Conservation (phyloP, 2,329 filamentous ascomycete species). For the Monilinia fructigena region DNA sequence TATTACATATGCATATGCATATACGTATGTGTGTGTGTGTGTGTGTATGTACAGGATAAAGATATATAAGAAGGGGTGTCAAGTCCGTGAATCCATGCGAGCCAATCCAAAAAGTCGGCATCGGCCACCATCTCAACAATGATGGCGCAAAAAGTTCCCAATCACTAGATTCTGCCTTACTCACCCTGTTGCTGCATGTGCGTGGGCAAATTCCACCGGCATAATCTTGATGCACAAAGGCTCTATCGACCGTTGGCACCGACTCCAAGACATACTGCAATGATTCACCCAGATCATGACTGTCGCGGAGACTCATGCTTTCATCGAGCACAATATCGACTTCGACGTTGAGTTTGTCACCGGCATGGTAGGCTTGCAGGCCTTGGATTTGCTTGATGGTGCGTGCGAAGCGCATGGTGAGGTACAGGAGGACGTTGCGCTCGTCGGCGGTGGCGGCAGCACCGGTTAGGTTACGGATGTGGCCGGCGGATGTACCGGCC, state of each 20-base stretch:
- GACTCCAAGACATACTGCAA: slow-evolving; percentile 62
- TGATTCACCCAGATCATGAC: slow-evolving; percentile 61
- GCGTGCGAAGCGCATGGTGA: slow-evolving; percentile 57
- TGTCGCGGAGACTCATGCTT: slow-evolving; percentile 50
- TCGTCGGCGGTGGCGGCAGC: slow-evolving; percentile 52
- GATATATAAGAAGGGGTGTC: background rate
- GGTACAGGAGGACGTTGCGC: slow-evolving; percentile 57
- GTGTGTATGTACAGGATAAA: background rate
- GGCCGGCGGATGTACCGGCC: slow-evolving; percentile 59
- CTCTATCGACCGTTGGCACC: slow-evolving; percentile 43
- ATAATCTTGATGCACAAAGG: slow-evolving; percentile 45
- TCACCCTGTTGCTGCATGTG: slow-evolving; percentile 41
- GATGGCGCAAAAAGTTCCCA: background rate
- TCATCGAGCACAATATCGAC: slow-evolving; percentile 58
- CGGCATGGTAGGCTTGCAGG: slow-evolving; percentile 58
- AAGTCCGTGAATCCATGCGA: background rate
- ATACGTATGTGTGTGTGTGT: background rate
- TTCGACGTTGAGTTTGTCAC: slow-evolving; percentile 63
- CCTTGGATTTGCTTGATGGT: slow-evolving; percentile 55
- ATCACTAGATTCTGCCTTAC: background rate
- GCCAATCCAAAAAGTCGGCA: background rate
- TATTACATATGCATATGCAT: no score
- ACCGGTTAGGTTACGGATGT: slow-evolving; percentile 59
- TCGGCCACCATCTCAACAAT: background rate
- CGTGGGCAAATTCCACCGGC: slow-evolving; percentile 40